Evolutionary conservation across 371 early-diverging fungal genomes (phyloP).

Genomic region (Amoeboradix gromovi): DNA sequence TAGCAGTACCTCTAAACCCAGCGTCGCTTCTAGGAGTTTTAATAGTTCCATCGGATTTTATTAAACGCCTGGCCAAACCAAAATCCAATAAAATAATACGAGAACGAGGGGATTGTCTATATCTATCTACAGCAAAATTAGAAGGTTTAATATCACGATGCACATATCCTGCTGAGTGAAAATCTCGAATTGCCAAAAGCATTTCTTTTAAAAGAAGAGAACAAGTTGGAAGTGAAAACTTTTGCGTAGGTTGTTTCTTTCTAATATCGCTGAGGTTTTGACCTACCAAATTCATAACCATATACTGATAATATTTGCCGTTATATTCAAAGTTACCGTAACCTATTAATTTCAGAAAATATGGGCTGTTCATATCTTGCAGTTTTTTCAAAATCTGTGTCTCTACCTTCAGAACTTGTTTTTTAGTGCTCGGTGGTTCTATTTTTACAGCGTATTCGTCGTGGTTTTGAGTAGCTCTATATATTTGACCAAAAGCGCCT

Average conservation of each 20-base stretch:
- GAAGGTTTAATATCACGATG: conserved; percentile 43
- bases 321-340: conserved; percentile 13
- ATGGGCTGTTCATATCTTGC: conserved; percentile 9
- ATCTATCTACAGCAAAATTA: conserved; percentile 19
- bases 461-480: conserved; percentile 14
- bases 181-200: conserved; percentile 17
- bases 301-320: conserved; percentile 12
- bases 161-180: conserved; percentile 20
- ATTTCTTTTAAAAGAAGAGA: conserved; percentile 23
- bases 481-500: conserved; percentile 38
- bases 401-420: conserved; percentile 24
- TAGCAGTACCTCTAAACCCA: conserved; percentile 33
- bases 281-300: conserved; percentile 34
- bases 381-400: conserved; percentile 17
- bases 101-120: conserved; percentile 3
- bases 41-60: conserved; percentile 6
- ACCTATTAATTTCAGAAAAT: conserved; percentile 14
- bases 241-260: conserved; percentile 5
- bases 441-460: conserved; percentile 29
- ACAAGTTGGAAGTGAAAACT: conserved; percentile 21
- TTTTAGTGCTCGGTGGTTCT: conserved; percentile 19
- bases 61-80: conserved; percentile 14
- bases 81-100: conserved; percentile 17
- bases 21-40: conserved; percentile 15
- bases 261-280: conserved; percentile 25